Base-by-base conservation (phyloP, 805 yeast genomes). In the Hemisphaericaspora nanyangensis region DNA sequence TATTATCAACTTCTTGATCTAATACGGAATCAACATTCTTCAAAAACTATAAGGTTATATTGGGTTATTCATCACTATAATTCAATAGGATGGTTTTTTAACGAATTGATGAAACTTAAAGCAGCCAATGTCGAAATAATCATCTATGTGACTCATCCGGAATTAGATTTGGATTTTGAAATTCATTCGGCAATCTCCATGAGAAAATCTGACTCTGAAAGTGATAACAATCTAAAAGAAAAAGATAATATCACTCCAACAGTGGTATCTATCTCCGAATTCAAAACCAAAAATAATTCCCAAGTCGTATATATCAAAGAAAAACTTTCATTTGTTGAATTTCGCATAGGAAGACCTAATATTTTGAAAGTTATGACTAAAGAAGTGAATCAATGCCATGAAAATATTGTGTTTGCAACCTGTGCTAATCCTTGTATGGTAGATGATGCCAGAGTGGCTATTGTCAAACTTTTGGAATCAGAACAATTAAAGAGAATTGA, bases 381-480 rank as follows among this genome's bases (percentile, higher is more conserved):
- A 1, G 72, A 66, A 33, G 54, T 73, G 5, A 50, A 58, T 6
- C 59, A 60, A 17, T 58, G 73, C 1, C 30, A 45, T 1, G 74
- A 79, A 0, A 62, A 80, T 3, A 54, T 72, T n/a, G 75, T 76
- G 0, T 68, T 82, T 30, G 62, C 80, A 29, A 64, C 76, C 12
- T 82, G 89, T 63, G 89, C 88, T 4, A 83, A 81, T 34, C 72
- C 77, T 25, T 38, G 56, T 5, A 72, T 80, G 72, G 79, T 71
- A 47, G 89, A 81, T 50, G 69, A 62, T 2, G 47, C 79, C 16
- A 70, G 91, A 52, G 53, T 62, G 29, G 55, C 71, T 4, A 72
- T 80, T 3, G 65, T 73, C 0, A 45, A 62, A 29, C 54, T 71
- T 40, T 55, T 79, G 37, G 60, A 65, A 27, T 43, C 56, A 20